These are phyloP conservation scores for Tephrocybe sp. DNA, from an alignment of 768 basidiomycete species.

Conservation along the genomic window DNA sequence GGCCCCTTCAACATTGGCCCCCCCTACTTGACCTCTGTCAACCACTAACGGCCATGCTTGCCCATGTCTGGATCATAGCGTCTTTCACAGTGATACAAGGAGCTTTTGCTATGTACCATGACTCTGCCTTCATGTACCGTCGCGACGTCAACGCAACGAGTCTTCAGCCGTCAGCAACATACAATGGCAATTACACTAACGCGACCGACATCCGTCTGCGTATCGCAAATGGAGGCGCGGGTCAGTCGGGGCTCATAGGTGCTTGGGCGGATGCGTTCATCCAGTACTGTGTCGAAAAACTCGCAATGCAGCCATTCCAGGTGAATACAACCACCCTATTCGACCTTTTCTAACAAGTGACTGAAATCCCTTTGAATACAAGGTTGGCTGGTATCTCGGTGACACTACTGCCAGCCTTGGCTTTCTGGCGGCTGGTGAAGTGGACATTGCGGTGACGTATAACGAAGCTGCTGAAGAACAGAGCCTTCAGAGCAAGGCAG, in stretches of 20 bases:
- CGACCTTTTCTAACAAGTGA: not conserved
- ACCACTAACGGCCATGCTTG: slow-evolving; percentile 1
- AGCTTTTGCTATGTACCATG: not conserved
- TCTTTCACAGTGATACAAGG: not conserved
- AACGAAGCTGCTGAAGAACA: slow-evolving; percentile 50
- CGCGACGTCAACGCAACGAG: not conserved
- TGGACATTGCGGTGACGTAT: slow-evolving; percentile 55
- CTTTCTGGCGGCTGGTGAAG: slow-evolving; percentile 36
- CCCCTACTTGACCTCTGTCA: not conserved
- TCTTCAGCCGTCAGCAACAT: slow-evolving; percentile 12
- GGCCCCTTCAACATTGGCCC: not conserved
- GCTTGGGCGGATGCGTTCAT: slow-evolving; percentile 21
- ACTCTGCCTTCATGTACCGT: not conserved
- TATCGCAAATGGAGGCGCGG: slow-evolving; percentile 21
- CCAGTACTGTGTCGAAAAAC: slow-evolving; percentile 13
- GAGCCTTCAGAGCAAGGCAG: slow-evolving; percentile 27
- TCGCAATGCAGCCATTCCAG: slow-evolving; percentile 10
- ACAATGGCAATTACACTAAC: slow-evolving; percentile 15
- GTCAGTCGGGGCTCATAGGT: slow-evolving; percentile 20
- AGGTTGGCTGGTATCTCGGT: slow-evolving; percentile 59
- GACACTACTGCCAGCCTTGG: slow-evolving; percentile 54
- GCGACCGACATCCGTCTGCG: slow-evolving; percentile 14
- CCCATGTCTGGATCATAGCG: not conserved
- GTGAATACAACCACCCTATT: not conserved
- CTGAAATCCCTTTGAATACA: not conserved